Evolutionary conservation across 2,329 filamentous ascomycete genomes (phyloP), one percentile per base, ranked within the genome.

Genomic region (Camillea tinctor): DNA sequence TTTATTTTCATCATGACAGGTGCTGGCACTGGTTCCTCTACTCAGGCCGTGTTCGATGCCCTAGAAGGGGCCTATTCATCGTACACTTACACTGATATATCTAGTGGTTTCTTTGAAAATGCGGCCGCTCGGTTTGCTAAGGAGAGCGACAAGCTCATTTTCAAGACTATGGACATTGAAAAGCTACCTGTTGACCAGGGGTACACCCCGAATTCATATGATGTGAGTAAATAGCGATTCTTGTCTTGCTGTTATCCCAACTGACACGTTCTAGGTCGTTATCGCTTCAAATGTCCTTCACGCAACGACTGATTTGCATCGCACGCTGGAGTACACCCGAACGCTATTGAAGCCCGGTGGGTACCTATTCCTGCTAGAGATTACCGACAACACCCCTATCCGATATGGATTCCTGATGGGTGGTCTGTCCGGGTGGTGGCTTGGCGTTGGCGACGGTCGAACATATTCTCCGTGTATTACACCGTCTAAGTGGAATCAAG

Each of bases 1-100:
- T 7, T 30, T 30, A 11, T 30, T 30, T 11, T 11, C 26, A 30
- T 30, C 26, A 11, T 9, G 26, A 30, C 13, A 30, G 26, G 26
- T 4, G 79, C 76, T 9, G 80, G 80, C 1, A 79, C 77, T 3
- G 80, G 78, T 2, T 74, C 73, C 11, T 71, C 77, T 0, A 82
- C 80, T 0, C 65, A 70, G 1, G 58, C 56, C 1, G 66, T 81
- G 4, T 65, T 81, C 2, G 55, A 65, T 1, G 53, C 55, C 3
- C 61, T 80, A 13, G 72, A 68, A 1, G 13, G 63, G 17, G 8
- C 59, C 2, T 78, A 76, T 52, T 58, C 66, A 1, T 68, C 71
- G 1, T 83, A 82, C 64, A 79, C 76, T 0, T 83, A 72, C 66
- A 82, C 81, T 0, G 80, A 82, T 58, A 74, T 80, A 13, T 76